Evolutionary conservation across 257 asterid species (phyloP).

Genomic region (Petunia axillaris): DNA sequence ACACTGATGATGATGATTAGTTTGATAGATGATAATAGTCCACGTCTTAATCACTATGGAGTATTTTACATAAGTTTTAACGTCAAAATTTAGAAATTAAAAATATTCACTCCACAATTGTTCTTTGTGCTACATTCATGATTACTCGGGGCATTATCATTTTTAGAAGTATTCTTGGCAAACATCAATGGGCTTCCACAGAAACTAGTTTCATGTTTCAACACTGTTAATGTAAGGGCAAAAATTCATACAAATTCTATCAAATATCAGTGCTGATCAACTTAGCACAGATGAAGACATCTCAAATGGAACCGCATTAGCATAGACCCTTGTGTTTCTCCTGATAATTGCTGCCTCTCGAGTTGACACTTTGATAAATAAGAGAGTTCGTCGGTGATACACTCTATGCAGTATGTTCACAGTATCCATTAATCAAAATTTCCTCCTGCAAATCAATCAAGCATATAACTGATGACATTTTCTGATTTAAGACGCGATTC

Average conservation of each 20-base stretch:
- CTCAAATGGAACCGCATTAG: neutral
- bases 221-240: neutral
- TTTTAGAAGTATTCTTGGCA: neutral
- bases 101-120: neutral
- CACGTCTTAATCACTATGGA: conserved; percentile 21
- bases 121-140: too few species aligned
- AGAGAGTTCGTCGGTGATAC: neutral
- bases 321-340: neutral
- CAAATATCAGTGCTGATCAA: neutral
- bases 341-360: neutral
- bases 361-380: neutral
- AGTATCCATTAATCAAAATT: conserved; percentile 12
- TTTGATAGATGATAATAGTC: neutral
- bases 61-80: neutral
- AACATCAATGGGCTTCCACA: neutral
- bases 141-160: neutral
- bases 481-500: too few species aligned
- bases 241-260: neutral
- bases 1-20: too few species aligned
- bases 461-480: neutral
- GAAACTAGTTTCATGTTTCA: neutral
- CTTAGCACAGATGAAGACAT: neutral
- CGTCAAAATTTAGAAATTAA: neutral
- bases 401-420: neutral
- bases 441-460: neutral